A percentile compares a stretch with the other conserved stretches of the same genome.
Evolutionary conservation across 2,329 filamentous ascomycete species (phyloP).

Genomic region (Chaetoscypha palmicola): DNA sequence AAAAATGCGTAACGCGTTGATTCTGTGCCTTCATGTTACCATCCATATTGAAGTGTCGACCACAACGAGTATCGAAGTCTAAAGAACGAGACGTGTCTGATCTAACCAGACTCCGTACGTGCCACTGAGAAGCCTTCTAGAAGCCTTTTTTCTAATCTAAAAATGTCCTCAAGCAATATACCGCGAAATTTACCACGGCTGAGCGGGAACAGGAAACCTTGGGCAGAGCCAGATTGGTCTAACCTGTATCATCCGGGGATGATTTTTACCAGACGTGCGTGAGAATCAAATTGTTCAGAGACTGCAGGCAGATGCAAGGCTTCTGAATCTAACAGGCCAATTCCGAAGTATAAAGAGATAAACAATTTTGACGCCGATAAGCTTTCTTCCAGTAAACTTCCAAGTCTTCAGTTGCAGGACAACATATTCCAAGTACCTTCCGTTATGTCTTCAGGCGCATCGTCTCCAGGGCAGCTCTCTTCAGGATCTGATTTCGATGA

Average conservation of each 20-base stretch:
- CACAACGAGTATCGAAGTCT: too few relatives aligned
- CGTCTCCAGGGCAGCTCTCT: constrained; percentile 16
- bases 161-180: constrained; percentile 14
- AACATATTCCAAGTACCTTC: constrained; percentile 15
- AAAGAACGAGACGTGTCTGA: background rate
- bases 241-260: constrained; percentile 14
- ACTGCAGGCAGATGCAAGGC: too few relatives aligned
- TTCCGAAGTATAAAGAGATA: constrained; percentile 17
- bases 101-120: constrained; percentile 7
- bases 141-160: constrained; percentile 15
- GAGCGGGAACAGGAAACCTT: constrained; percentile 17
- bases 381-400: constrained; percentile 8
- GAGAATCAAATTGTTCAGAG: background rate
- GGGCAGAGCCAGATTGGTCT: constrained; percentile 14
- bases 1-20: too few relatives aligned
- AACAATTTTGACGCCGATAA: constrained; percentile 10
- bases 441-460: constrained; percentile 19
- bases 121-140: constrained; percentile 11
- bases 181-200: constrained; percentile 17
- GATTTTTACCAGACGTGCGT: constrained; percentile 13
- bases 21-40: too few relatives aligned
- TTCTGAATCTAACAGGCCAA: background rate
- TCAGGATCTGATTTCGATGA: constrained; percentile 18
- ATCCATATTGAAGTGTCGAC: too few relatives aligned
- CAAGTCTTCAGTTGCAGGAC: constrained; percentile 11